These are phyloP conservation scores for Venturia aucupariae DNA, from an alignment of 2,329 filamentous ascomycete species.

Conservation along the genomic window DNA sequence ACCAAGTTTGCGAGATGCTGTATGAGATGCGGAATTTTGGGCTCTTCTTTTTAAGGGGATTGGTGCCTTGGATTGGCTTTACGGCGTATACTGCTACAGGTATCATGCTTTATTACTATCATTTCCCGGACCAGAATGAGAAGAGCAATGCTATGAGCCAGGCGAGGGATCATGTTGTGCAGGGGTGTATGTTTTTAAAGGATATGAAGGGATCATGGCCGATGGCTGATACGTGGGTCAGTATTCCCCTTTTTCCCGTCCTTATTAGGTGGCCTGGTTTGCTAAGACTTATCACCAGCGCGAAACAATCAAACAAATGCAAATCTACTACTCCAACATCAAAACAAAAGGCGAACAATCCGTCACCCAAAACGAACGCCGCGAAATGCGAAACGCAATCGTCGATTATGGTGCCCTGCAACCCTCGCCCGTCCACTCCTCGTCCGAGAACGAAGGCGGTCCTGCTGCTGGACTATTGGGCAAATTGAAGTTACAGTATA, in stretches of 20 bases:
- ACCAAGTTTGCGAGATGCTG: conserved; percentile 31
- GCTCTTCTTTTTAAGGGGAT: conserved; percentile 30
- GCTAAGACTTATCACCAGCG: conserved; percentile 20
- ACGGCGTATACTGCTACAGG: conserved; percentile 34
- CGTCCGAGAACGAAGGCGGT: background rate
- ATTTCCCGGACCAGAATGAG: conserved; percentile 28
- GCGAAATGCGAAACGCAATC: conserved; percentile 28
- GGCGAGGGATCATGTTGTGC: conserved; percentile 26
- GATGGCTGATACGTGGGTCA: conserved; percentile 32
- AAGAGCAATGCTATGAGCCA: conserved; percentile 26
- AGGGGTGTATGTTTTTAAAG: conserved; percentile 29
- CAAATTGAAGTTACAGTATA: conserved; percentile 1
- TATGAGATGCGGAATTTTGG: conserved; percentile 33
- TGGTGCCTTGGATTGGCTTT: conserved; percentile 34
- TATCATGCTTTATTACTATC: conserved; percentile 31
- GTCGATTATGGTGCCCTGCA: conserved; percentile 34
- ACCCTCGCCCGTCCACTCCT: conserved; percentile 25
- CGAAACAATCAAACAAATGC: conserved; percentile 35
- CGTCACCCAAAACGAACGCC: conserved; percentile 29
- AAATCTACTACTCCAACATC: conserved; percentile 30
- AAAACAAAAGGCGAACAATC: conserved; percentile 25
- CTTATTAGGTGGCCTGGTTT: no score
- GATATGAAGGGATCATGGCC: conserved; percentile 34
- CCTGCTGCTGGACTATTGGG: background rate
- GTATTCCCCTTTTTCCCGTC: conserved; percentile 1